phyloP scores from a whole-genome alignment of 1,139 yeast genomes.

The Yamadazyma pseudoaaseri region DNA sequence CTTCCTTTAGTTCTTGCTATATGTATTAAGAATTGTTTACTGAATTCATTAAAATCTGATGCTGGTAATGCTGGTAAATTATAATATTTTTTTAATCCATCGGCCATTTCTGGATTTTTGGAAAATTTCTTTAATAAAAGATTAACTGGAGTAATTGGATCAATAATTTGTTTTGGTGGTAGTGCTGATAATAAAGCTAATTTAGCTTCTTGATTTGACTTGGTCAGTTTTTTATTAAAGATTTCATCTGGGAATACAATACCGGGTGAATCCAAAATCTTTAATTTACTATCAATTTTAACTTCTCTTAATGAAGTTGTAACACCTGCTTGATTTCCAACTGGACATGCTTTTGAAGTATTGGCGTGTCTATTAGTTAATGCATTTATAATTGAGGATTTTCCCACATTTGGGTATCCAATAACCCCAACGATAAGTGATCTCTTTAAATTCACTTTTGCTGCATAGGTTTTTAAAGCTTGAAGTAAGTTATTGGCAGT shows the following conservation, averaged over 20 bases:
- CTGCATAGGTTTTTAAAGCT: constrained; percentile 83
- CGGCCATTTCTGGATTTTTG: constrained; percentile 70
- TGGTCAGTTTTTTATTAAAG: constrained; percentile 45
- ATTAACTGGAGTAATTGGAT: constrained; percentile 82
- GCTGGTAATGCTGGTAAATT: constrained; percentile 80
- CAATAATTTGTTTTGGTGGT: constrained; percentile 82
- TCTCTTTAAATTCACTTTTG: constrained; percentile 80
- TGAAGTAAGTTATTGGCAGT: constrained; percentile 76
- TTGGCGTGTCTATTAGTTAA: constrained; percentile 79
- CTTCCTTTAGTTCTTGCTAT: constrained; percentile 93
- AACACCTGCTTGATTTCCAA: constrained; percentile 97
- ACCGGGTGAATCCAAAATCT: constrained; percentile 94
- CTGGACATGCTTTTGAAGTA: constrained; percentile 78
- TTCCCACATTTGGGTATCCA: constrained; percentile 93
- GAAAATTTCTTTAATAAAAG: constrained; percentile 74
- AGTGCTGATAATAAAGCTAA: constrained; percentile 84
- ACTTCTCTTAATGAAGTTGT: constrained; percentile 91
- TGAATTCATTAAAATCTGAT: constrained; percentile 60
- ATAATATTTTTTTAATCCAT: constrained; percentile 69
- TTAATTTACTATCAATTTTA: constrained; percentile 85
- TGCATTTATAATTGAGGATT: constrained; percentile 91
- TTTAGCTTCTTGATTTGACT: constrained; percentile 77
- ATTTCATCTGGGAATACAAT: constrained; percentile 84
- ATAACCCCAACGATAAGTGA: constrained; percentile 94
- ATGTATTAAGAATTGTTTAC: constrained; percentile 84